Base-by-base conservation (phyloP, 2,329 filamentous ascomycete genomes). In the Aspergillus hiratsukae region DNA sequence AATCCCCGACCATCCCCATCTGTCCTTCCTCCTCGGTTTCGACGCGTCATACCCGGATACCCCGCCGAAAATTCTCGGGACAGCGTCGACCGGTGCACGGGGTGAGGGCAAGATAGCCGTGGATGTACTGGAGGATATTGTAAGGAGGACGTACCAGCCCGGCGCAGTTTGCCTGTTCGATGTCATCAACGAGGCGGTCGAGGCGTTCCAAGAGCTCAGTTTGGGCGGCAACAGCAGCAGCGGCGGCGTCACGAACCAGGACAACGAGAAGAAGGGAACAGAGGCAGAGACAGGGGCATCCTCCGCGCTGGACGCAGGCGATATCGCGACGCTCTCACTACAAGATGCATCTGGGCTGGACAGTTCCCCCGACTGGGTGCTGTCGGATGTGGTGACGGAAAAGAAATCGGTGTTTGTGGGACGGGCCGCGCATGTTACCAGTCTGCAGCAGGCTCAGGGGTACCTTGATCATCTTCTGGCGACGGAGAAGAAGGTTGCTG, bases 331-430 rank as follows among this genome's bases (percentile, higher is more conserved):
- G 19, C 60, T 65, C 11, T 69, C 66, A 27, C 52, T 72, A 8
- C 65, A 62, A 57, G 65, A 71, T 54, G 56, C 66, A 27, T 63
- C 69, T 49, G 61, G 67, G 45, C 64, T 74, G 9, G 65, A 70
- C 17, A 59, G 50, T 27, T 78, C 81, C 25, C 84, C 84, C 2
- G 73, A 77, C 0, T 99, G 94, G 94, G 80, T 81, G 0, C 62
- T 92, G 0, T 95, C 91, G 0, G 85, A 89, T 4, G 80, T 86
- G 0, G 75, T 94, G 6, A 82, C 85, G 0, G 92, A 96, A 73
- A 87, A 90, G 70, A 96, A 91, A 69, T 97, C 91, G 0, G 86
- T 90, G 1, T 99, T 99, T 70, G 67, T 97, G 48, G 94, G 89
- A 1, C 87, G 91, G 37, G 87, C 84, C 37, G 88, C 89, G 0